A percentile compares a stretch with the other conserved stretches of the same genome.
phyloP scores from a whole-genome alignment of 345 rosid genomes.

The Ceriops zippeliana region DNA sequence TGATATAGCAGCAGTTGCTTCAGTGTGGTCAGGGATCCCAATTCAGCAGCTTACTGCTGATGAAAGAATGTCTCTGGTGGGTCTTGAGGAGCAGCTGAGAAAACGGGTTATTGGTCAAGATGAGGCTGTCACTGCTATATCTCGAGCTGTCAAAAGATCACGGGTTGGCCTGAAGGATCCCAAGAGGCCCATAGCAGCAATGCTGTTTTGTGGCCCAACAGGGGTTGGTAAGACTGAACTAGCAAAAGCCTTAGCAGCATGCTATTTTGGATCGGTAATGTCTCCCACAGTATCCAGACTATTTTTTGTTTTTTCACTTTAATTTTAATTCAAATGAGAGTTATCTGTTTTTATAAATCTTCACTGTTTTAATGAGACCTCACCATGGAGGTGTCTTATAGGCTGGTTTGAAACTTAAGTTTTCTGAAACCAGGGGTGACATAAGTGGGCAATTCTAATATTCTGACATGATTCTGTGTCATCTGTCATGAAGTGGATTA shows the following conservation, averaged over 20 bases:
- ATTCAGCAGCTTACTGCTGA: slow-evolving; percentile 95
- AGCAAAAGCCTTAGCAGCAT: slow-evolving; percentile 78
- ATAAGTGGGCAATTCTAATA: too few relatives aligned
- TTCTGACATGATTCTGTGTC: too few relatives aligned
- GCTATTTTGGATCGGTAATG: slow-evolving; percentile 88
- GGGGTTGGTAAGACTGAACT: slow-evolving; percentile 98
- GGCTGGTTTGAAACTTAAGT: too few relatives aligned
- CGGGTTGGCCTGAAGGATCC: slow-evolving; percentile 89
- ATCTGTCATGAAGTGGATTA: not conserved
- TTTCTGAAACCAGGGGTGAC: too few relatives aligned
- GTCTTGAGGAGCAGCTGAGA: slow-evolving; percentile 77
- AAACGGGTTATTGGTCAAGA: slow-evolving; percentile 90
- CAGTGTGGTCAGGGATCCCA: slow-evolving; percentile 96
- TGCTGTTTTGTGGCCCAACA: slow-evolving; percentile 98
- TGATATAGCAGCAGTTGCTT: slow-evolving; percentile 92
- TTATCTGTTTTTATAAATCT: not conserved
- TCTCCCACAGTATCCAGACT: slow-evolving; percentile 10
- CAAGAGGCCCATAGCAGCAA: slow-evolving; percentile 85
- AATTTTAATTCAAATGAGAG: slow-evolving; percentile 1
- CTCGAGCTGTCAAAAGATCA: slow-evolving; percentile 96
- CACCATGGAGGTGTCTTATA: too few relatives aligned
- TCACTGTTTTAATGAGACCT: not conserved
- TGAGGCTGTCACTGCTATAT: slow-evolving; percentile 84
- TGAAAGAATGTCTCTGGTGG: slow-evolving; percentile 69
- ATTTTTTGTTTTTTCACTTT: not conserved